Conservation (phyloP, 2,329 filamentous ascomycete genomes). For the Metarhizium anisopliae region DNA sequence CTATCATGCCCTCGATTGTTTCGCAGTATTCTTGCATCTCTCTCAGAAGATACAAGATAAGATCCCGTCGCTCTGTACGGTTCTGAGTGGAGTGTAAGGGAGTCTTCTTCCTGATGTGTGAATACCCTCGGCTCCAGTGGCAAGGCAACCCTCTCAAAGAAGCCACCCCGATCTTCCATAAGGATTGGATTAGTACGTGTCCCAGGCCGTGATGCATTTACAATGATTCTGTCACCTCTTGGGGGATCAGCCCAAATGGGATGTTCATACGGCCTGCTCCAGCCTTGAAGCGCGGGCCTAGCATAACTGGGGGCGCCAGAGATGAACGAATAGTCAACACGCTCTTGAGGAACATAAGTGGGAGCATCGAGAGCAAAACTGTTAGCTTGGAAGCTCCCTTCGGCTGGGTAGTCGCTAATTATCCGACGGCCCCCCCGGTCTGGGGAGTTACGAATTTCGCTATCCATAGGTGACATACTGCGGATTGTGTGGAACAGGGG, state of each 20-base stretch:
- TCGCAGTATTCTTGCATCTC: slow-evolving; percentile 11
- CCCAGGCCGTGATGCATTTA: slow-evolving; percentile 22
- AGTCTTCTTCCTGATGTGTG: neutral
- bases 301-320: neutral
- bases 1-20: slow-evolving; percentile 11
- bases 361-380: slow-evolving; percentile 1
- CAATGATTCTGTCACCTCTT: slow-evolving; percentile 18
- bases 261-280: slow-evolving; percentile 9
- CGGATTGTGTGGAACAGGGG: slow-evolving; percentile 10
- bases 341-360: slow-evolving; percentile 1
- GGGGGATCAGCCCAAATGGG: slow-evolving; percentile 10
- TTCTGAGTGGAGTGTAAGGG: slow-evolving; percentile 1
- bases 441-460: neutral
- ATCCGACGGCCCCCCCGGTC: slow-evolving; percentile 7
- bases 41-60: slow-evolving; percentile 12
- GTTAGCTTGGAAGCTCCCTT: slow-evolving; percentile 1
- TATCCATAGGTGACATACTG: slow-evolving; percentile 2
- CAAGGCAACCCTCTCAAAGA: slow-evolving; percentile 23
- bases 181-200: slow-evolving; percentile 23
- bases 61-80: slow-evolving; percentile 8
- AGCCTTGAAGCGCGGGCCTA: slow-evolving; percentile 5
- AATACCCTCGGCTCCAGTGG: neutral
- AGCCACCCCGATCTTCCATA: slow-evolving; percentile 31
- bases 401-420: slow-evolving; percentile 7
- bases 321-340: neutral